Base-by-base conservation (phyloP, 2,329 filamentous ascomycete species). In the Juglanconis juglandina region DNA sequence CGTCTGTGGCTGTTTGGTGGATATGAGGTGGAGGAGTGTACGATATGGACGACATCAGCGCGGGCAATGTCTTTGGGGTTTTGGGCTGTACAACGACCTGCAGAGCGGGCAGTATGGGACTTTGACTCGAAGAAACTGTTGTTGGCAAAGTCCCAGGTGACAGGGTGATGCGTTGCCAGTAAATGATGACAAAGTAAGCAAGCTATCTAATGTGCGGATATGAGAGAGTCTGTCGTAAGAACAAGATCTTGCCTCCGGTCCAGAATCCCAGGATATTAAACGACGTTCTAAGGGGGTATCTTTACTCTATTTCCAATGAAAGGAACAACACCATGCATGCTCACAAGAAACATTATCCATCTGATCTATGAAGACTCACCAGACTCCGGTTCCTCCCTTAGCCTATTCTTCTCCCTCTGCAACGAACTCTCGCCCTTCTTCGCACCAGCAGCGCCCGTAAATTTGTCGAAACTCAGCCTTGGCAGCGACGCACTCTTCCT, bases 381-480 rank as follows among this genome's bases (percentile, higher is more conserved):
- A 46, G 4, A 55, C 34, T 56, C 53, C 32, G 33, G 32, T 9
- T 51, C 54, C 44, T 57, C 54, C 37, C 24, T 51, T 7, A 51
- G n/a, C 7, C 35, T 30, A n/a, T 48, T 24, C 17, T 58, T 52
- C 48, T 51, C 48, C 32, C 32, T 51, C 32, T 30, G 39, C 48
- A 32, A 35, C 2, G 55, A 44, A 37, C 48, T 44, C 30, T 51
- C 39, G 7, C 39, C 55, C 44, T 44, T 58, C 48, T 58, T 58
- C 14, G 56, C 33, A n/a, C 17, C 57, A 5, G 35, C 41, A 10
- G 39, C 34, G 34, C 32, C 49, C 17, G 49, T 50, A 6, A 63
- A 56, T 24, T 53, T 60, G 41, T 63, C 61, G 13, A 63, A 7
- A 30, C 61, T 63, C 11, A 63, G 42, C 41, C 61, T 37, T 11